phyloP scores from a whole-genome alignment of 2,329 filamentous ascomycete genomes.

The Rhynchosporium secalis region DNA sequence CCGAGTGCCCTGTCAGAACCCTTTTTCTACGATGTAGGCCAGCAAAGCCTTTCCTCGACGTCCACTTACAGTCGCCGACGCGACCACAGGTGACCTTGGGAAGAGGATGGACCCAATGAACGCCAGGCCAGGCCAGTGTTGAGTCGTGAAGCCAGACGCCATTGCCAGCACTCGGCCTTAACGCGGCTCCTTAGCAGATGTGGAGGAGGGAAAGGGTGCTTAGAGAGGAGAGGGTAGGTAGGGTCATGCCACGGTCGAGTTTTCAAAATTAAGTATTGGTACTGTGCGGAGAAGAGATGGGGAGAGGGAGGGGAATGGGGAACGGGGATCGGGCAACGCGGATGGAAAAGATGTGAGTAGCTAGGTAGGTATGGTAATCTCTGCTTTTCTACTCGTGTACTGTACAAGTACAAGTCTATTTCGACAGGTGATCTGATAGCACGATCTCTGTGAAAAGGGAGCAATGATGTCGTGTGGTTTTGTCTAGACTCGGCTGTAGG shows the following conservation, averaged over 20 bases:
- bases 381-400: no score
- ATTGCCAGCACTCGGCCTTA: conserved; percentile 8
- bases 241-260: not conserved
- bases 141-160: not conserved
- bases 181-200: conserved; percentile 11
- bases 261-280: not conserved
- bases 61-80: conserved; percentile 10
- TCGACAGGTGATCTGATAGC: no score
- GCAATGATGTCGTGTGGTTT: no score
- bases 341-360: not conserved
- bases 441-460: no score
- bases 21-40: not conserved
- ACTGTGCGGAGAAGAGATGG: not conserved
- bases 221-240: not conserved
- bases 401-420: no score
- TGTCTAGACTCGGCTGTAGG: no score
- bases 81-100: not conserved
- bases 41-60: not conserved
- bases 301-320: conserved; percentile 1
- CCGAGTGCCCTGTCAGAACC: not conserved
- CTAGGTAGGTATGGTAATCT: no score
- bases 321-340: not conserved
- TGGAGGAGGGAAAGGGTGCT: not conserved
- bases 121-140: not conserved
- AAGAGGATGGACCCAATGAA: not conserved